Percentiles rank a stretch among this genome's conserved stretches.
phyloP scores from a whole-genome alignment of 2,329 filamentous ascomycete species.

The Colletotrichum sp. region DNA sequence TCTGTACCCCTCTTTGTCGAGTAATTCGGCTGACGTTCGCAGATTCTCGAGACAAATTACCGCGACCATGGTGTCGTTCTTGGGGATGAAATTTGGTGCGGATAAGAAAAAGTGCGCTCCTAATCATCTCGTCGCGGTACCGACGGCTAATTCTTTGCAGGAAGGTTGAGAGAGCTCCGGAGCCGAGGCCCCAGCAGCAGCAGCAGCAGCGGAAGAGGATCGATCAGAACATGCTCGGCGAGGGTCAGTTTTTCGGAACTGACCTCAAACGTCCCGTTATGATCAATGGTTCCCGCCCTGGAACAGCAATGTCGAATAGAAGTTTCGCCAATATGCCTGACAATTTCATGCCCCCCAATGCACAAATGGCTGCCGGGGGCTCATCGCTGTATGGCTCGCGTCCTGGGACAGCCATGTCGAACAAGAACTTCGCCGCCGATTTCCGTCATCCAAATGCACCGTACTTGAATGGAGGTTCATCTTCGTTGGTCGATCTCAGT shows the following conservation, averaged over 20 bases:
- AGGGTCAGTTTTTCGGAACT: constrained; percentile 40
- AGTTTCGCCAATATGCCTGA: not conserved
- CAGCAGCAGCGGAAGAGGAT: constrained; percentile 30
- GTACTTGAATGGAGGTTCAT: constrained; percentile 41
- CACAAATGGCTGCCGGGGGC: constrained; percentile 38
- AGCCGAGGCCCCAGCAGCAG: constrained; percentile 21
- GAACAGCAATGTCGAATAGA: constrained; percentile 18
- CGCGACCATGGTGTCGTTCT: constrained; percentile 61
- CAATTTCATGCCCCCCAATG: constrained; percentile 25
- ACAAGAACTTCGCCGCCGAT: constrained; percentile 19
- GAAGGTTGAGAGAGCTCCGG: constrained; percentile 25
- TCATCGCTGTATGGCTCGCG: constrained; percentile 51
- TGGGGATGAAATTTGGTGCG: constrained; percentile 60
- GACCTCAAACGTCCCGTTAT: constrained; percentile 37
- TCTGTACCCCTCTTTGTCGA: not conserved
- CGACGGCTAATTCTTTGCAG: constrained; percentile 1
- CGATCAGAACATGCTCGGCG: constrained; percentile 36
- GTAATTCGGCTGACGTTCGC: not conserved
- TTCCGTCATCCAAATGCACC: constrained; percentile 30
- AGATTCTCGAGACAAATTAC: constrained; percentile 8
- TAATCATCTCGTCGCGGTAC: not conserved
- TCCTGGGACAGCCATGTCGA: constrained; percentile 46
- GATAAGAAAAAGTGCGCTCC: constrained; percentile 57
- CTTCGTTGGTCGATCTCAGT: constrained; percentile 51
- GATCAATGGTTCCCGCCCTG: constrained; percentile 29